Evolutionary conservation across 495 filamentous ascomycete genomes (phyloP), one percentile per base, ranked within the genome.

Genomic region (Xylaria cubensis): DNA sequence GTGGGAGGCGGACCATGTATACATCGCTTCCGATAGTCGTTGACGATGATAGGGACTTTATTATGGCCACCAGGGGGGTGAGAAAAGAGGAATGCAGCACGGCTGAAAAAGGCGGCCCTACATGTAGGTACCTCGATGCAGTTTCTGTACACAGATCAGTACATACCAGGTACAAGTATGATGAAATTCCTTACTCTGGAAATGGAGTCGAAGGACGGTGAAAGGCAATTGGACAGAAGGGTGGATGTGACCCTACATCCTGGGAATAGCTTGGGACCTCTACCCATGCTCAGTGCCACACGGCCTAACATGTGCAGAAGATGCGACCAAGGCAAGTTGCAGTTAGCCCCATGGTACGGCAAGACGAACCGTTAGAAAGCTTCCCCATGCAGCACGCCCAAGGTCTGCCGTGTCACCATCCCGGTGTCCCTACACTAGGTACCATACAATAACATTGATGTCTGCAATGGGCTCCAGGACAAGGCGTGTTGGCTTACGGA

Each of bases 51-150:
- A 46, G 69, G 32, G 58, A 21, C 15, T 12, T 32, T 71, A 71
- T 3, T 29, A 29, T 29, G 59, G 21, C 56, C 68, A 63, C 68
- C 68, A 29, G 69, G 61, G 69, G 69, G 41, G 67, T 62, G 67
- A 1, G 29, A 13, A 44, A 2, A 71, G n/a, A 50, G 50, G 44
- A 50, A 59, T 55, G 10, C 36, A 61, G 69, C 69, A 71, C 69
- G 69, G 69, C 69, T 71, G 69, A 71, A 64, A 58, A 61, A 63
- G 41, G 69, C 59, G 69, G 48, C 69, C 69, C 69, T 64, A 61
- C 59, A 71, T 53, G 58, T 12, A 58, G 44, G 41, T 70, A 70
- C 67, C 32, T 64, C 59, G 69, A 64, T 29, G 59, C n/a, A 36
- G 39, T 44, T 29, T 15, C 32, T 62, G 10, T 64, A 62, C 59